Percentiles rank a stretch among this genome's conserved stretches.
Evolutionary conservation across 306 rosid species (phyloP).

Genomic region (Ceratonia siliqua): DNA sequence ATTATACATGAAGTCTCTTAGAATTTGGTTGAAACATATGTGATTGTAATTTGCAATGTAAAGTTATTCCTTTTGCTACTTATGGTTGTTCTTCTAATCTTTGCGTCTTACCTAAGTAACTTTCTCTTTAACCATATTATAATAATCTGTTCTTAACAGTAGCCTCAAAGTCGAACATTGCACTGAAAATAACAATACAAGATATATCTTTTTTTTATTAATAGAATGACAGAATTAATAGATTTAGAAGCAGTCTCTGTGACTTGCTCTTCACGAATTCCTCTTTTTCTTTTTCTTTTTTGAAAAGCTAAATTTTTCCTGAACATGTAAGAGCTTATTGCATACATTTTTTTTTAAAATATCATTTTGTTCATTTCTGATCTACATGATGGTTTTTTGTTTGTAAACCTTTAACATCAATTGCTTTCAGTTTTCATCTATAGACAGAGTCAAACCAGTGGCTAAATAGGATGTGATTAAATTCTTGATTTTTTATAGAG

Average conservation of each 20-base stretch:
- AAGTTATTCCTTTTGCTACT: background rate
- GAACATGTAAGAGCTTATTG: background rate
- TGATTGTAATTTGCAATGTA: background rate
- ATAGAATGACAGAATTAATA: background rate
- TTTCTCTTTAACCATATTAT: background rate
- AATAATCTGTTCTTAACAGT: constrained; percentile 7
- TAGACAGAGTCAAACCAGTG: constrained; percentile 28
- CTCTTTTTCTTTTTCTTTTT: background rate
- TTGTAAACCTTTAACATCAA: constrained; percentile 8
- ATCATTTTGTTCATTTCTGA: background rate
- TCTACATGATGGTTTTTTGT: background rate
- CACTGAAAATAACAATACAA: background rate
- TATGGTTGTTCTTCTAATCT: constrained; percentile 16
- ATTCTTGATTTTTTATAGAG: constrained; percentile 52
- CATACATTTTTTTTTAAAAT: background rate
- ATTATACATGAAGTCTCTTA: background rate
- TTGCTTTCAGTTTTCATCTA: constrained; percentile 13
- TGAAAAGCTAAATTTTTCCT: background rate
- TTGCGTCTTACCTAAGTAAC: background rate
- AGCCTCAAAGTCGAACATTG: constrained; percentile 9
- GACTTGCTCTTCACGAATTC: constrained; percentile 1
- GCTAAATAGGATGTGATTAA: constrained; percentile 23
- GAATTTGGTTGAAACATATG: constrained; percentile 14
- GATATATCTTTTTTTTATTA: background rate
- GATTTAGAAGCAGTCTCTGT: background rate